Conservation (phyloP, 164 flowering plant genomes). For the Vitis rupestris region DNA sequence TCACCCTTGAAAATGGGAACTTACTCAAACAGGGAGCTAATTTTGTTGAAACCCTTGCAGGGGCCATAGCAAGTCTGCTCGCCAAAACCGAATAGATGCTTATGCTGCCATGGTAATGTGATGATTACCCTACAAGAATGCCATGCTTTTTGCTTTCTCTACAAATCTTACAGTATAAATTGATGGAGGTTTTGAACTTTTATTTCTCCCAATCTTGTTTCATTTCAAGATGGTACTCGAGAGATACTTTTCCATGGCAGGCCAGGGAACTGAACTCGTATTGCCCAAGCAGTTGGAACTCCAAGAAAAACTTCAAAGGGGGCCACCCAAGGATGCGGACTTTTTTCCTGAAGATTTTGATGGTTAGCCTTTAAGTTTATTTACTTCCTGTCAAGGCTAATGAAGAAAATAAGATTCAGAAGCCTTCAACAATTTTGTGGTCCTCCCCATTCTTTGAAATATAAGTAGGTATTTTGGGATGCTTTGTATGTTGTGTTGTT, state of each 20-base stretch:
- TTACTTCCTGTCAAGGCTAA: no score
- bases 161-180: neutral
- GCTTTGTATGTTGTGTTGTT: no score
- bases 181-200: neutral
- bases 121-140: neutral
- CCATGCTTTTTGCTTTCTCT: neutral
- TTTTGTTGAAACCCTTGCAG: slow-evolving; percentile 23
- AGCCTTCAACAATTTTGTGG: no score
- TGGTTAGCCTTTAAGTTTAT: no score
- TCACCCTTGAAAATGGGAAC: neutral
- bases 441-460: no score
- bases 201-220: neutral
- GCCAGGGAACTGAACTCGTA: slow-evolving; percentile 61
- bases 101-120: slow-evolving; percentile 77
- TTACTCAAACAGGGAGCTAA: neutral
- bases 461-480: no score
- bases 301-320: slow-evolving; percentile 54
- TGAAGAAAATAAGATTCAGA: no score
- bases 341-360: slow-evolving; percentile 24
- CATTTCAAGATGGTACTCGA: slow-evolving; percentile 61
- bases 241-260: slow-evolving; percentile 68
- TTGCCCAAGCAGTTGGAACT: slow-evolving; percentile 62
- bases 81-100: slow-evolving; percentile 47
- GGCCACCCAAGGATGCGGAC: slow-evolving; percentile 49
- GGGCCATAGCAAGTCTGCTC: slow-evolving; percentile 46